Evolutionary conservation across 2,329 filamentous ascomycete species (phyloP).

Genomic region (Apiospora rasikravindrae): DNA sequence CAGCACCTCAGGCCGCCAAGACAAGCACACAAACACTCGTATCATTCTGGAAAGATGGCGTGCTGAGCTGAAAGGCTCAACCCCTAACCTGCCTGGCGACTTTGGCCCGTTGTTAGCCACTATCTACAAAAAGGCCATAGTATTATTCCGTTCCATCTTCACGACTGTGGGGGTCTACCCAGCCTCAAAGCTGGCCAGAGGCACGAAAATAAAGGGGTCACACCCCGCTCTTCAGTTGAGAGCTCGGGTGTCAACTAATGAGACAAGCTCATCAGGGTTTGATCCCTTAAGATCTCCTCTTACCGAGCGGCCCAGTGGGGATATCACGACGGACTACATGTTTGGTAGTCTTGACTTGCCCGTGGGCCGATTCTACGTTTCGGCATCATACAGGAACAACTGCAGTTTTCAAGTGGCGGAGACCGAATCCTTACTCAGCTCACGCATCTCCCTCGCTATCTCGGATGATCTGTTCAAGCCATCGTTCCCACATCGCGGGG

Average conservation of each 20-base stretch:
- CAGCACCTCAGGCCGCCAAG: conserved; percentile 45
- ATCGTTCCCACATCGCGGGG: conserved; percentile 66
- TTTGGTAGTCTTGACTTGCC: conserved; percentile 88
- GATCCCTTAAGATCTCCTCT: conserved; percentile 77
- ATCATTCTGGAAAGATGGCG: conserved; percentile 91
- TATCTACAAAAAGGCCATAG: conserved; percentile 96
- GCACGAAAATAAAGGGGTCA: conserved; percentile 73
- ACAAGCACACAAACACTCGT: conserved; percentile 62
- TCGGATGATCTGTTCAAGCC: conserved; percentile 89
- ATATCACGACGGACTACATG: conserved; percentile 75
- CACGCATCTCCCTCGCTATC: conserved; percentile 82
- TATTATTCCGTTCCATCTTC: conserved; percentile 90
- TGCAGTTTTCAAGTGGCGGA: conserved; percentile 93
- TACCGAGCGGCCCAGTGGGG: conserved; percentile 60
- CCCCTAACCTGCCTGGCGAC: conserved; percentile 54
- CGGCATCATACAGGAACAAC: conserved; percentile 84
- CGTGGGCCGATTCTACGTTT: conserved; percentile 80
- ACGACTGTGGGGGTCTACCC: conserved; percentile 82
- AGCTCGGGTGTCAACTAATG: conserved; percentile 76
- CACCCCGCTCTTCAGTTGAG: conserved; percentile 72
- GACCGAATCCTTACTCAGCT: conserved; percentile 87
- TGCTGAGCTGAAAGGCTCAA: conserved; percentile 74
- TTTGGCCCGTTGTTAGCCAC: conserved; percentile 75
- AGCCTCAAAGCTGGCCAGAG: conserved; percentile 81
- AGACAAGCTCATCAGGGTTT: conserved; percentile 52